phyloP scores from a whole-genome alignment of 2,329 filamentous ascomycete genomes.

The Exophiala sp. region DNA sequence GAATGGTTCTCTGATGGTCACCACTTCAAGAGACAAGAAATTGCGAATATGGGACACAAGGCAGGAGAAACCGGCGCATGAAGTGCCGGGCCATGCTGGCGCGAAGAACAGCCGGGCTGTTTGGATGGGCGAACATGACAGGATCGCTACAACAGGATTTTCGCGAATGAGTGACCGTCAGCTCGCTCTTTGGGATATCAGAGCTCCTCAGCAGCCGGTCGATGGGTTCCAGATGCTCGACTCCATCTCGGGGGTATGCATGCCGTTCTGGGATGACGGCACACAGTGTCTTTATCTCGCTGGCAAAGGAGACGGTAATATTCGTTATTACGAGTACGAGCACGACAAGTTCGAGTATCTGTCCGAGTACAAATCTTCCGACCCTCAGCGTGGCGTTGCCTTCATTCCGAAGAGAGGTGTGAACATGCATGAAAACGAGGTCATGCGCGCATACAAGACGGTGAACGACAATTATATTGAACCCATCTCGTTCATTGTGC shows the following conservation, averaged over 20 bases:
- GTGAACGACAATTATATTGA: slow-evolving; percentile 92
- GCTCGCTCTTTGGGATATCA: slow-evolving; percentile 89
- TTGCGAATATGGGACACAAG: slow-evolving; percentile 95
- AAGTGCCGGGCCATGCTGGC: slow-evolving; percentile 76
- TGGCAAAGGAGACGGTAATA: slow-evolving; percentile 97
- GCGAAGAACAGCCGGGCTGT: slow-evolving; percentile 97
- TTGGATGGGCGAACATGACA: slow-evolving; percentile 96
- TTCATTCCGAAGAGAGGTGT: slow-evolving; percentile 94
- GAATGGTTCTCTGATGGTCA: slow-evolving; percentile 76
- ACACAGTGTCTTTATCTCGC: slow-evolving; percentile 93
- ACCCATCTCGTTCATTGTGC: slow-evolving; percentile 95
- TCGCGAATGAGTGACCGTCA: slow-evolving; percentile 98
- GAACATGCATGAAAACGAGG: slow-evolving; percentile 93
- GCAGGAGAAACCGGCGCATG: slow-evolving; percentile 80
- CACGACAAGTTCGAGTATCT: slow-evolving; percentile 98
- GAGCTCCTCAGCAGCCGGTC: slow-evolving; percentile 70
- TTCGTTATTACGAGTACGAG: slow-evolving; percentile 96
- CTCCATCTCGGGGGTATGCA: slow-evolving; percentile 94
- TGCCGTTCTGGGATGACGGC: slow-evolving; percentile 99
- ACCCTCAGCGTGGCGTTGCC: slow-evolving; percentile 88
- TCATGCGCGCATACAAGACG: slow-evolving; percentile 94
- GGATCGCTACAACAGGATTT: slow-evolving; percentile 93
- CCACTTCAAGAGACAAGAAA: slow-evolving; percentile 97
- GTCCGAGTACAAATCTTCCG: slow-evolving; percentile 92
- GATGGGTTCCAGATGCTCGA: slow-evolving; percentile 86